Conservation (phyloP, 805 yeast species). For the Debaryomyces prosopidis region DNA sequence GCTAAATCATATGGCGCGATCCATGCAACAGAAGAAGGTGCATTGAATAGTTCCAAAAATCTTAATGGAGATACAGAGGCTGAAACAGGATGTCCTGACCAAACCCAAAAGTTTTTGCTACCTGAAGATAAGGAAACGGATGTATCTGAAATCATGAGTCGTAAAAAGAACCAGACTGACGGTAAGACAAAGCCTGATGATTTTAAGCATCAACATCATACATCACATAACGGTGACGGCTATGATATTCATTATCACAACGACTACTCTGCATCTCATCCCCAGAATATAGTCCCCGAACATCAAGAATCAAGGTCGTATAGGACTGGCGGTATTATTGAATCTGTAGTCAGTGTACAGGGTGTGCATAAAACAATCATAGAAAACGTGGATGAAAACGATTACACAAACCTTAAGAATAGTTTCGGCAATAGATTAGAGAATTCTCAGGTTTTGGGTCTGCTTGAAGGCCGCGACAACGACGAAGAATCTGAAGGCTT, state of each 20-base stretch:
- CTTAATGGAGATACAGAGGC: conserved; percentile 2
- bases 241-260: conserved; percentile 2
- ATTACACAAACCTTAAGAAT: conserved; percentile 2
- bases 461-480: not conserved
- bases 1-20: conserved; percentile 33
- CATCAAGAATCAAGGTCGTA: conserved; percentile 37
- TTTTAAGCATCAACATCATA: too few relatives aligned
- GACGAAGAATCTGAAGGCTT: not conserved
- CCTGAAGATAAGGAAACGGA: conserved; percentile 27
- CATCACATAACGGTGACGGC: conserved; percentile 2
- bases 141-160: conserved; percentile 17
- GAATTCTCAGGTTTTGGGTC: not conserved
- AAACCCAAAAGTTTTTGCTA: conserved; percentile 18
- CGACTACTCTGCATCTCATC: not conserved
- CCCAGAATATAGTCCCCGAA: conserved; percentile 16
- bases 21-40: conserved; percentile 48
- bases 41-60: conserved; percentile 25
- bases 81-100: conserved; percentile 8
- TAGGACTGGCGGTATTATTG: conserved; percentile 68
- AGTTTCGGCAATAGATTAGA: not conserved
- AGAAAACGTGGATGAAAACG: conserved; percentile 54
- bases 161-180: conserved; percentile 2
- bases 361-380: conserved; percentile 87
- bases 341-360: conserved; percentile 76
- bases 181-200: not conserved